Percentiles rank a stretch among this genome's conserved stretches.
phyloP scores from a whole-genome alignment of 2,329 filamentous ascomycete genomes.

The Onygena corvina region DNA sequence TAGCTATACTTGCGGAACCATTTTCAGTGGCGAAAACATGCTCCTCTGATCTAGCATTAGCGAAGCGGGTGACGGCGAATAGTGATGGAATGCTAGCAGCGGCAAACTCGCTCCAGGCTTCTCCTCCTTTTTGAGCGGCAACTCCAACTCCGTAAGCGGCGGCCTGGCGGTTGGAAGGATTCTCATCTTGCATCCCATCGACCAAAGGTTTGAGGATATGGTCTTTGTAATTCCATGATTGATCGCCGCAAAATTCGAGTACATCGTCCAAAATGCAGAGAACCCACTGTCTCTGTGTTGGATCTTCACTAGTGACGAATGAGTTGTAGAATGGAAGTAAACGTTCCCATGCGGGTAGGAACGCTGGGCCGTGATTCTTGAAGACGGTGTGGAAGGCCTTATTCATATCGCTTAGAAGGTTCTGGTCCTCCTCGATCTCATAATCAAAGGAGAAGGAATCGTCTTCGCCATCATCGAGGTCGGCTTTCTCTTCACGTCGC shows the following conservation, averaged over 20 bases:
- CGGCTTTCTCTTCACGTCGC: constrained; percentile 71
- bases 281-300: constrained; percentile 96
- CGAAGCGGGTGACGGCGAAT: constrained; percentile 71
- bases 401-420: constrained; percentile 96
- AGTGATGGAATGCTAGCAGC: constrained; percentile 66
- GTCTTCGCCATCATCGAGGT: constrained; percentile 80
- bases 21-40: constrained; percentile 97
- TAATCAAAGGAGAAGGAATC: constrained; percentile 75
- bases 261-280: constrained; percentile 98
- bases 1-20: constrained; percentile 88
- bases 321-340: constrained; percentile 73
- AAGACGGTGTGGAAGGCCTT: constrained; percentile 99
- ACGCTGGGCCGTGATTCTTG: constrained; percentile 80
- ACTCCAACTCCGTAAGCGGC: constrained; percentile 93
- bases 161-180: constrained; percentile 86
- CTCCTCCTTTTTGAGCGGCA: constrained; percentile 82
- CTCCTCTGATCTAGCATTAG: constrained; percentile 75
- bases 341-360: constrained; percentile 78
- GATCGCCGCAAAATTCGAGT: constrained; percentile 83
- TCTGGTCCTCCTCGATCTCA: constrained; percentile 95
- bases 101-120: constrained; percentile 76
- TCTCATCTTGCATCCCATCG: constrained; percentile 70
- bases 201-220: constrained; percentile 80
- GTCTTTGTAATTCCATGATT: constrained; percentile 74
- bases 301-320: constrained; percentile 68